Base-by-base conservation (phyloP, 2,329 filamentous ascomycete species). In the Cladosporium phlei region DNA sequence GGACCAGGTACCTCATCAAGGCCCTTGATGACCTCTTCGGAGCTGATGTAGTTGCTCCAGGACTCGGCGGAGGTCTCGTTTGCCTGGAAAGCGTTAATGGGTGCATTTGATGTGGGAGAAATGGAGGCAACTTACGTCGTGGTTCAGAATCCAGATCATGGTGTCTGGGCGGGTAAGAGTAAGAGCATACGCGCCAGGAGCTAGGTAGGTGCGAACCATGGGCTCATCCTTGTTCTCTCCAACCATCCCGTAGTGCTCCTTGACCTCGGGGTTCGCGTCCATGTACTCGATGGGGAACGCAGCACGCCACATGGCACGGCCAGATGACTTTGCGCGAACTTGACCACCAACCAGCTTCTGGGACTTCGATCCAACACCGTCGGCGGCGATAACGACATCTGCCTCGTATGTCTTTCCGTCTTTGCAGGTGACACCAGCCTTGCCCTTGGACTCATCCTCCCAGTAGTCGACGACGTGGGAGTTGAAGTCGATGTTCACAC, bases 141-240 rank as follows among this genome's bases (percentile, higher is more conserved):
- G 69, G 56, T 73, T 74, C 63, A 74, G 68, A 57, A 73, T 72
- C 70, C 70, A 73, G 17, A 73, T 70, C 66, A 72, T 71, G 24
- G 69, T 67, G 55, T 74, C 70, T 11, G 68, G 66, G 6, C 70
- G 64, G 7, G 67, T 70, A 24, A 73, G 53, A 1, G 69, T 73
- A 43, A 73, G 58, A 14, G 68, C 70, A 46, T 73, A 73, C 2
- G 70, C 71, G 19, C 58, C 56, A 11, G 60, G 60, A 7, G 69
- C 71, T 9, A 73, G 54, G 59, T 65, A 73, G 32, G 70, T 72
- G 44, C 69, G 61, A 33, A 73, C 69, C 47, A 73, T 70, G 2
- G 69, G 66, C 55, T 72, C 65, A 35, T 66, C 61, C 38, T 57
- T 55, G 29, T 62, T 54, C 25, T 56, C 52, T 29, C 57, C 55